Evolutionary conservation across 352 stramenopile genomes (phyloP).

Genomic region (Globisporangium ultimum): DNA sequence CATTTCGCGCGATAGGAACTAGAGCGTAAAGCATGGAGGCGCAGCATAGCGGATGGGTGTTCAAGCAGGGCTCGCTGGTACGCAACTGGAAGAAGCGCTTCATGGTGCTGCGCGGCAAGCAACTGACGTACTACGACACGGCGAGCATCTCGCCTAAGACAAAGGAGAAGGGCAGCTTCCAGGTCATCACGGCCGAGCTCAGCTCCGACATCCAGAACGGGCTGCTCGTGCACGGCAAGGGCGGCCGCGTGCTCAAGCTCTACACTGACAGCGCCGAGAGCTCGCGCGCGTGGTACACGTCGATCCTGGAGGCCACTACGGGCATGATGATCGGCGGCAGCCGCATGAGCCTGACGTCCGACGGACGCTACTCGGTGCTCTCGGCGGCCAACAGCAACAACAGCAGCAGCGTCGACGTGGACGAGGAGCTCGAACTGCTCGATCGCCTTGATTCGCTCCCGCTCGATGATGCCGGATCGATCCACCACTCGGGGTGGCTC

Average conservation of each 20-base stretch:
- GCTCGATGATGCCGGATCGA: constrained; percentile 42
- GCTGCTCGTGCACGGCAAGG: constrained; percentile 71
- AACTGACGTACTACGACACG: constrained; percentile 85
- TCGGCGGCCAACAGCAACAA: constrained; percentile 23
- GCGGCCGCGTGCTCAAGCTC: constrained; percentile 81
- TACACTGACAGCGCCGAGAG: constrained; percentile 78
- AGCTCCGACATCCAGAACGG: constrained; percentile 82
- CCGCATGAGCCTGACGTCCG: constrained; percentile 13
- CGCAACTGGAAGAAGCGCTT: constrained; percentile 87
- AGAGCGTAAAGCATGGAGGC: no score
- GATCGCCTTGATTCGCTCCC: constrained; percentile 53
- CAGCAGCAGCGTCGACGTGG: constrained; percentile 33
- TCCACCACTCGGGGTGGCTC: constrained; percentile 76
- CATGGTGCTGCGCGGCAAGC: constrained; percentile 75
- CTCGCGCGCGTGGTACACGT: constrained; percentile 70
- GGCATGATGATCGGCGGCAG: constrained; percentile 5
- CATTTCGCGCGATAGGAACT: constrained; percentile 29
- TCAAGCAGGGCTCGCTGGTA: constrained; percentile 79
- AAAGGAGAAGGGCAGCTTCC: constrained; percentile 78
- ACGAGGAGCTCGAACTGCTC: constrained; percentile 53
- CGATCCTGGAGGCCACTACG: constrained; percentile 68
- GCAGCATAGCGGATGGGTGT: constrained; percentile 76
- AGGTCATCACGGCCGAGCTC: constrained; percentile 83
- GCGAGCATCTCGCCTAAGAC: constrained; percentile 45
- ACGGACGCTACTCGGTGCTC: constrained; percentile 43